A percentile compares a stretch with the other conserved stretches of the same genome.
phyloP scores from a whole-genome alignment of 306 rosid genomes.

The Prinsepia uniflora region DNA sequence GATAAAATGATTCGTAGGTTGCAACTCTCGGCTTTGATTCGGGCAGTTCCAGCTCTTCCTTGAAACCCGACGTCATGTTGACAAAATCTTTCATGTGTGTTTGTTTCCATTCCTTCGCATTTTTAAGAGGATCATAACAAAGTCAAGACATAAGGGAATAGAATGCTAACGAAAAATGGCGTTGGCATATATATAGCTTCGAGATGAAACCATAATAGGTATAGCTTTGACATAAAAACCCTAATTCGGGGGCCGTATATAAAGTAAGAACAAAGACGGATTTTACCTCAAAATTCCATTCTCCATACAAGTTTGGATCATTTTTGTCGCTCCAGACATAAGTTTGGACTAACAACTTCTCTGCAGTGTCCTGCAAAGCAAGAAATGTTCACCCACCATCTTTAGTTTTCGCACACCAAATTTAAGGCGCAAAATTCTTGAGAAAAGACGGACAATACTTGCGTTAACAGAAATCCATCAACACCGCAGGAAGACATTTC shows the following conservation, averaged over 20 bases:
- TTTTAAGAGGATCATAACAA: not conserved
- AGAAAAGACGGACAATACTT: not conserved
- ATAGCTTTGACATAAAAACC: too few species aligned
- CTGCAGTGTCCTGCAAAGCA: slow-evolving; percentile 53
- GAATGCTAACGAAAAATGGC: not conserved
- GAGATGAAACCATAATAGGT: not conserved
- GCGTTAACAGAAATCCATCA: not conserved
- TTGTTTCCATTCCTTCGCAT: slow-evolving; percentile 67
- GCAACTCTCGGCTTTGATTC: slow-evolving; percentile 73
- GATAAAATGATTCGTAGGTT: slow-evolving; percentile 59
- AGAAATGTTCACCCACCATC: not conserved
- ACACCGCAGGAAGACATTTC: not conserved
- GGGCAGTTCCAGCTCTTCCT: slow-evolving; percentile 59
- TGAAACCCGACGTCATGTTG: slow-evolving; percentile 59
- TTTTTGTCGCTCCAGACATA: slow-evolving; percentile 70
- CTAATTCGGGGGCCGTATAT: not conserved
- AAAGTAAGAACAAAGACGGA: slow-evolving; percentile 7
- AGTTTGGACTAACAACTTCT: slow-evolving; percentile 40
- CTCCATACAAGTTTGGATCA: slow-evolving; percentile 74
- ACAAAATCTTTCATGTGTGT: slow-evolving; percentile 58
- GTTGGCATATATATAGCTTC: not conserved
- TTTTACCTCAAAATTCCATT: slow-evolving; percentile 87
- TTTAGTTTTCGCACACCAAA: slow-evolving; percentile 1
- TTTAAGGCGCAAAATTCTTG: slow-evolving; percentile 6
- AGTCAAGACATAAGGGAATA: not conserved